Conservation (phyloP, 176 grass and related monocot genomes). For the Cenchrus americanus region DNA sequence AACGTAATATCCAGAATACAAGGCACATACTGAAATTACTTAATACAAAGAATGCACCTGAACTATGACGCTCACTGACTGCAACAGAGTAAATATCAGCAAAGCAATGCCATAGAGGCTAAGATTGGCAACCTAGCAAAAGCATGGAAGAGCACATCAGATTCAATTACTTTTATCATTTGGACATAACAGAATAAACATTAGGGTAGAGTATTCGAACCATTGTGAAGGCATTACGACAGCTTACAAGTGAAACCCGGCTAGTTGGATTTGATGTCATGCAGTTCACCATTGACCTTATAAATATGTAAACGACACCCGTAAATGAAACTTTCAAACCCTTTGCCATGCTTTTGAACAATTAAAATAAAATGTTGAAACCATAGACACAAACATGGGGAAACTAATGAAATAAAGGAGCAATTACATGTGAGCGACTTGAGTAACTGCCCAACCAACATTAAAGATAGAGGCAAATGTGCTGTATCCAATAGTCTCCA, state of each 20-base stretch:
- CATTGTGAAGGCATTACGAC: conserved; percentile 99
- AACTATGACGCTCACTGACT: conserved; percentile 57
- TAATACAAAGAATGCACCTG: conserved; percentile 64
- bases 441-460: conserved; percentile 96
- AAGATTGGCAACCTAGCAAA: conserved; percentile 84
- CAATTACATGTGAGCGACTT: conserved; percentile 96
- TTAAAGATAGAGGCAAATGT: conserved; percentile 95
- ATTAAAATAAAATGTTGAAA: conserved; percentile 35
- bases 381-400: conserved; percentile 21
- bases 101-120: conserved; percentile 88
- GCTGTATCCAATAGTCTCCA: conserved; percentile 96
- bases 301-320: conserved; percentile 37
- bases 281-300: conserved; percentile 99
- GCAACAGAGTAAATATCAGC: conserved; percentile 71
- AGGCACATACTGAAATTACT: conserved; percentile 20
- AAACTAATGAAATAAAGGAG: conserved; percentile 28
- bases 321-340: not conserved
- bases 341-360: no score
- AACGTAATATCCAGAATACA: conserved; percentile 36
- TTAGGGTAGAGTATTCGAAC: conserved; percentile 49
- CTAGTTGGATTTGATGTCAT: conserved; percentile 93
- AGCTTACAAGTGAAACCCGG: conserved; percentile 93
- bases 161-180: conserved; percentile 15
- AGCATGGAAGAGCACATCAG: conserved; percentile 42
- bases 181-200: conserved; percentile 26